Evolutionary conservation across 805 yeast species (phyloP).

Genomic region (Suhomyces prunicola): DNA sequence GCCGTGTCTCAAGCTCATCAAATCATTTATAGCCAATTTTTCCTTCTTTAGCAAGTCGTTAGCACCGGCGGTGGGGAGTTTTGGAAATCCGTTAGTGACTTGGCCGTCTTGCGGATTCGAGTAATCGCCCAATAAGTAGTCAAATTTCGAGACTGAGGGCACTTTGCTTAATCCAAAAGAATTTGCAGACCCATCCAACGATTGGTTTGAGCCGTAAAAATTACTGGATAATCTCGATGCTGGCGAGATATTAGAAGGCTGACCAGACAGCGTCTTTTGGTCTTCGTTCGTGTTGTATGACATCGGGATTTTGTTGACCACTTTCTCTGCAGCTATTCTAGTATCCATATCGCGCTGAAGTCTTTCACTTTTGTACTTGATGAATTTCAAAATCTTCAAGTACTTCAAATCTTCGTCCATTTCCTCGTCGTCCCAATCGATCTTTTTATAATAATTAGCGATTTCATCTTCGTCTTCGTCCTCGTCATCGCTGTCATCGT

Average conservation of each 20-base stretch:
- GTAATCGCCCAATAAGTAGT: constrained; percentile 10
- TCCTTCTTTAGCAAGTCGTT: constrained; percentile 28
- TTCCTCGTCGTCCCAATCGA: constrained; percentile 48
- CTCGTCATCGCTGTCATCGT: constrained; percentile 22
- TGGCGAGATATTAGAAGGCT: not conserved
- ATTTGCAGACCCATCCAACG: not conserved
- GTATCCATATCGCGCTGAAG: constrained; percentile 5
- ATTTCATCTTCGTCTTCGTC: constrained; percentile 29
- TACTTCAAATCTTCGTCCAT: constrained; percentile 47
- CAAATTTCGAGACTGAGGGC: constrained; percentile 12
- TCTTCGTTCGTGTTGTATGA: not conserved
- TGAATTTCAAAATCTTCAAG: constrained; percentile 38
- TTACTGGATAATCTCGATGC: not conserved
- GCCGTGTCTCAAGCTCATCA: constrained; percentile 14
- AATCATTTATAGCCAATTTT: constrained; percentile 23
- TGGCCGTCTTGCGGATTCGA: not conserved
- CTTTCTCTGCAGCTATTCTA: constrained; percentile 3
- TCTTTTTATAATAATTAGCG: constrained; percentile 17
- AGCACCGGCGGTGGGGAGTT: not conserved
- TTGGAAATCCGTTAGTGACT: not conserved
- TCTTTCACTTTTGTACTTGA: constrained; percentile 33
- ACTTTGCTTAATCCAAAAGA: constrained; percentile 8
- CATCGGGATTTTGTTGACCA: constrained; percentile 2
- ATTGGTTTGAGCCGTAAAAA: not conserved
- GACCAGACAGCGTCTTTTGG: not conserved